These are phyloP conservation scores for Plasmodium relictum DNA, from an alignment of 169 alveolate genomes.

Conservation along the genomic window DNA sequence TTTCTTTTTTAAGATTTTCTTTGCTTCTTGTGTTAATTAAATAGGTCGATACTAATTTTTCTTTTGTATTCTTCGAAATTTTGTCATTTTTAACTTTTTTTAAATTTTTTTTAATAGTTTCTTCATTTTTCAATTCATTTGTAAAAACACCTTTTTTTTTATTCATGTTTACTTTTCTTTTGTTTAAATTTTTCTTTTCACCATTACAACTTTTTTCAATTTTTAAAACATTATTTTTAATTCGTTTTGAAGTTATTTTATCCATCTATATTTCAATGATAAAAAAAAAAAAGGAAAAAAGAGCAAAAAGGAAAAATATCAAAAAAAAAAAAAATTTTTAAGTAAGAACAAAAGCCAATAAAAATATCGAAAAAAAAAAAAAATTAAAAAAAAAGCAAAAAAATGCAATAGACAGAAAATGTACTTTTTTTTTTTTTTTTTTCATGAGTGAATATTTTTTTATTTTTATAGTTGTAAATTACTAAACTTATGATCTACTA, in stretches of 20 bases:
- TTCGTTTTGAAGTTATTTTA: constrained; percentile 37
- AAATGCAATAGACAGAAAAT: no score
- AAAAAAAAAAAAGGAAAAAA: no score
- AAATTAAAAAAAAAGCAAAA: no score
- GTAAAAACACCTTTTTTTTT: constrained; percentile 24
- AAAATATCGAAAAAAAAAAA: no score
- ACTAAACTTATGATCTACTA: no score
- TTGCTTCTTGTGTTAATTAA: constrained; percentile 48
- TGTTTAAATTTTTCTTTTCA: constrained; percentile 36
- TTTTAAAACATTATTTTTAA: constrained; percentile 50
- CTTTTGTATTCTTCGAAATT: constrained; percentile 49
- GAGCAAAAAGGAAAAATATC: no score
- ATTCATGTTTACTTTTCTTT: constrained; percentile 43
- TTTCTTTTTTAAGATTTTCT: constrained; percentile 33
- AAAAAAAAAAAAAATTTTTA: no score
- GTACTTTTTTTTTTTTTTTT: no score
- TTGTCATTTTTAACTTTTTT: constrained; percentile 52
- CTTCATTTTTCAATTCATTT: constrained; percentile 34
- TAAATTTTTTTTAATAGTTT: constrained; percentile 15
- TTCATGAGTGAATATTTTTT: no score
- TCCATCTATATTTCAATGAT: constrained; percentile 22
- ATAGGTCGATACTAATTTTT: constrained; percentile 8
- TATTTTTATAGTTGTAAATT: no score
- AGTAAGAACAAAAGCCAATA: no score
- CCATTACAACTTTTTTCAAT: constrained; percentile 29